A percentile compares a stretch with the other conserved stretches of the same genome.
These are phyloP conservation scores for Apiospora phragmitis DNA, from an alignment of 2,329 filamentous ascomycete species.

Conservation along the genomic window DNA sequence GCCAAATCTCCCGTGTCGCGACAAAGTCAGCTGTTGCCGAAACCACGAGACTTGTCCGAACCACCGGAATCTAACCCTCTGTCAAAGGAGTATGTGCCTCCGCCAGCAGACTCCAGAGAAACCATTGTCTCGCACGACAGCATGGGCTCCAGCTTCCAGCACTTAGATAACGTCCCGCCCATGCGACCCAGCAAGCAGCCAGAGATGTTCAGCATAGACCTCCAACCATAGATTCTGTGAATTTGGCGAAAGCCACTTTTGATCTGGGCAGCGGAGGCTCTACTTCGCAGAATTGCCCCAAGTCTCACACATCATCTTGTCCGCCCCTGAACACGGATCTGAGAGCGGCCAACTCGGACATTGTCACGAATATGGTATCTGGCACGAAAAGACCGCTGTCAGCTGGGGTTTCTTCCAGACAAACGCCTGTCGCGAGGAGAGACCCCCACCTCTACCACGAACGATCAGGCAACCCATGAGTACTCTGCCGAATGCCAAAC, in stretches of 20 bases:
- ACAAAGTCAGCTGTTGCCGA: background rate
- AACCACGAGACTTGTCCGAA: slow-evolving; percentile 11
- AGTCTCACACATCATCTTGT: background rate
- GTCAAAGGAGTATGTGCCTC: background rate
- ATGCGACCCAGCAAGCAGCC: background rate
- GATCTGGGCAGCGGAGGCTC: background rate
- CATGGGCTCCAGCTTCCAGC: background rate
- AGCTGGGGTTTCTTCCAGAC: background rate
- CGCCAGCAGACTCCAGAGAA: background rate
- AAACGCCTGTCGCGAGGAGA: background rate
- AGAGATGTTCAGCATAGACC: background rate
- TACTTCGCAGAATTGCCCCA: background rate
- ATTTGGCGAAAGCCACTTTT: background rate
- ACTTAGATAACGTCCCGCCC: background rate
- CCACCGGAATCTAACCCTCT: slow-evolving; percentile 18
- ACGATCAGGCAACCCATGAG: background rate
- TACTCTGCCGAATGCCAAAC: background rate
- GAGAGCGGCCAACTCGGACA: background rate
- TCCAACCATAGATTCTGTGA: background rate
- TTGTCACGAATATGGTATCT: background rate
- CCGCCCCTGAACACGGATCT: background rate
- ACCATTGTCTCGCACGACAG: too few relatives aligned
- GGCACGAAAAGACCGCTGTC: background rate
- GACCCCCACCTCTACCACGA: background rate
- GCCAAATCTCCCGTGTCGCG: background rate